These are phyloP conservation scores for Neurospora tetrasperma DNA, from an alignment of 495 filamentous ascomycete genomes.

Conservation along the genomic window DNA sequence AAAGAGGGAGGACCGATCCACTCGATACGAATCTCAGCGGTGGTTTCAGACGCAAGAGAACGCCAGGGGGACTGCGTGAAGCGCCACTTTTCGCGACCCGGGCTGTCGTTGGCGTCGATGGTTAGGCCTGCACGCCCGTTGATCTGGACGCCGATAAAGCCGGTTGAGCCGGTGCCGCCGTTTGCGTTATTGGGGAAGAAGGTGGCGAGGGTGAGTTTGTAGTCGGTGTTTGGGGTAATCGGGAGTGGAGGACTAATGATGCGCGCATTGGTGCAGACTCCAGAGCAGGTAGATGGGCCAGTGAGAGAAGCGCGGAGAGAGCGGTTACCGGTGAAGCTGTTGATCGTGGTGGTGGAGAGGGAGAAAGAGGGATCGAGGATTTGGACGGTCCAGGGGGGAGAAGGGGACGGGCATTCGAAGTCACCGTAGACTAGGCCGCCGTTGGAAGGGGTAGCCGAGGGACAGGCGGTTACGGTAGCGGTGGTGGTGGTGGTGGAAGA, in stretches of 20 bases:
- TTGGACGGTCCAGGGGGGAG: constrained; percentile 11
- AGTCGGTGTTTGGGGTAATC: constrained; percentile 1
- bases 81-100: background rate
- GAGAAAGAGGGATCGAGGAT: constrained; percentile 7
- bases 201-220: constrained; percentile 3
- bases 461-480: constrained; percentile 5
- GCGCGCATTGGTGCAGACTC: background rate
- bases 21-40: background rate
- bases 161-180: background rate
- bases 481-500: background rate
- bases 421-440: constrained; percentile 12
- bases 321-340: background rate
- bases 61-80: background rate
- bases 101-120: background rate
- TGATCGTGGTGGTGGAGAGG: background rate
- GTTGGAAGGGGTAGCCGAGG: background rate
- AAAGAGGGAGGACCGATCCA: background rate
- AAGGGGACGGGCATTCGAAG: constrained; percentile 12
- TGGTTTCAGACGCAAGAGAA: background rate
- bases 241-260: background rate
- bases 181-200: background rate
- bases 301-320: background rate
- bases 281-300: background rate
- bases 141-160: background rate
- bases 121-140: background rate